Percentiles rank a stretch among this genome's conserved stretches.
Conservation (phyloP, 371 early-diverging fungal genomes). For the Haplosporangium sp. region DNA sequence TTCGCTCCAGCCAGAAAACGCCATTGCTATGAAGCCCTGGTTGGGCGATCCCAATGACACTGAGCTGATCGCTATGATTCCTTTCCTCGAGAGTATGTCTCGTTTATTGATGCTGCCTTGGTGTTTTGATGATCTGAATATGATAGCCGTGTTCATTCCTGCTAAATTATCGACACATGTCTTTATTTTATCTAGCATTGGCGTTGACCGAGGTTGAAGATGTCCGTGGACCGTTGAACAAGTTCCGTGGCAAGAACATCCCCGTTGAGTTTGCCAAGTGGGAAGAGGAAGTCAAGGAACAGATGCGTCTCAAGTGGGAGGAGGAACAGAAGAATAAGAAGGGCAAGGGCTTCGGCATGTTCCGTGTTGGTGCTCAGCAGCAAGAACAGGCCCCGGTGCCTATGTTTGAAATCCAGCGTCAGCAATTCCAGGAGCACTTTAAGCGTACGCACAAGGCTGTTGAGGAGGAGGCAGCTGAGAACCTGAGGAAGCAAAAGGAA, state of each 20-base stretch:
- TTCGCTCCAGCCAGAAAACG: slow-evolving; percentile 92
- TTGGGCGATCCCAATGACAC: slow-evolving; percentile 85
- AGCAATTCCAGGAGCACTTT: slow-evolving; percentile 55
- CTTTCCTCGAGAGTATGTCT: slow-evolving; percentile 86
- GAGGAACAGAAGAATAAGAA: slow-evolving; percentile 70
- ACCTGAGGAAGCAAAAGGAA: slow-evolving; percentile 54
- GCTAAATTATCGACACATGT: neutral
- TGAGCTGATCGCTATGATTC: slow-evolving; percentile 85
- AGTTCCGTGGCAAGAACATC: slow-evolving; percentile 74
- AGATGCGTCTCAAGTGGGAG: slow-evolving; percentile 77
- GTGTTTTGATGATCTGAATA: neutral
- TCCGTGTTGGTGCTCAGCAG: slow-evolving; percentile 47
- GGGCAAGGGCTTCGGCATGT: slow-evolving; percentile 53
- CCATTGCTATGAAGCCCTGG: slow-evolving; percentile 87
- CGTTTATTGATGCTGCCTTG: neutral
- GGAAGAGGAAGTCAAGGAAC: slow-evolving; percentile 74
- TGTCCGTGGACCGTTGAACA: slow-evolving; percentile 75
- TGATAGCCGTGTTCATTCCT: neutral
- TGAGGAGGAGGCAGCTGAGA: slow-evolving; percentile 53
- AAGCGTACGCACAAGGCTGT: slow-evolving; percentile 52
- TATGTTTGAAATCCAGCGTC: slow-evolving; percentile 47
- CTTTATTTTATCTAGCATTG: slow-evolving; percentile 58
- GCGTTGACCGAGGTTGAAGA: slow-evolving; percentile 81
- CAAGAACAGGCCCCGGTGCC: slow-evolving; percentile 49
- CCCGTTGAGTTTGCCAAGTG: slow-evolving; percentile 78